phyloP scores from a whole-genome alignment of 1,139 yeast species.

The Ogataea hybrid region DNA sequence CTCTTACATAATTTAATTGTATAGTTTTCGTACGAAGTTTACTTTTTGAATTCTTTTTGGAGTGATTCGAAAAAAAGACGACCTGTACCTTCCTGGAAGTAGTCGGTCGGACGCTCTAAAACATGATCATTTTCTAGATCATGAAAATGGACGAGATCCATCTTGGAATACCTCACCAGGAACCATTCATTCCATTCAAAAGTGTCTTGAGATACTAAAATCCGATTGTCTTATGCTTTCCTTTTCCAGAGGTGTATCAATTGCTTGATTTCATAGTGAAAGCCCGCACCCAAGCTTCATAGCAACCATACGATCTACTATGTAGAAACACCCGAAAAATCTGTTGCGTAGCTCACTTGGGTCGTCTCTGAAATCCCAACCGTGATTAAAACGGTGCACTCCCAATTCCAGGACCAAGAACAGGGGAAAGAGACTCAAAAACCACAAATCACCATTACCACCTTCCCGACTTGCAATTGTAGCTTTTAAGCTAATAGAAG shows the following conservation, averaged over 20 bases:
- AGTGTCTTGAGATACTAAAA: not conserved
- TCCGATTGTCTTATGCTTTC: not conserved
- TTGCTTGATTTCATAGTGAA: too few relatives aligned
- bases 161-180: not conserved
- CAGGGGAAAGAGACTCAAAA: conserved; percentile 24
- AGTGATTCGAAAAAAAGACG: not conserved
- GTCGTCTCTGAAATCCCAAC: too few relatives aligned
- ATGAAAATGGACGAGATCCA: not conserved
- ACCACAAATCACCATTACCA: conserved; percentile 28
- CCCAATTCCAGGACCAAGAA: conserved; percentile 28
- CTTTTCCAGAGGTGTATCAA: too few relatives aligned
- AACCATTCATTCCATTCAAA: not conserved
- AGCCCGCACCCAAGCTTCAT: too few relatives aligned
- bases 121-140: not conserved
- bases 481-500: conserved; percentile 21
- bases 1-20: not conserved
- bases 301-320: too few relatives aligned
- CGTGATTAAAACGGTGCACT: conserved; percentile 23
- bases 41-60: not conserved
- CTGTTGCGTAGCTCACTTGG: too few relatives aligned
- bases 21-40: not conserved
- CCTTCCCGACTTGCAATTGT: conserved; percentile 21
- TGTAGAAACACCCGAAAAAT: too few relatives aligned
- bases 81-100: not conserved
- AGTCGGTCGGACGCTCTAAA: not conserved